Evolutionary conservation across 768 basidiomycete species (phyloP), one percentile per base, ranked within the genome.

Genomic region (Russula lepida): DNA sequence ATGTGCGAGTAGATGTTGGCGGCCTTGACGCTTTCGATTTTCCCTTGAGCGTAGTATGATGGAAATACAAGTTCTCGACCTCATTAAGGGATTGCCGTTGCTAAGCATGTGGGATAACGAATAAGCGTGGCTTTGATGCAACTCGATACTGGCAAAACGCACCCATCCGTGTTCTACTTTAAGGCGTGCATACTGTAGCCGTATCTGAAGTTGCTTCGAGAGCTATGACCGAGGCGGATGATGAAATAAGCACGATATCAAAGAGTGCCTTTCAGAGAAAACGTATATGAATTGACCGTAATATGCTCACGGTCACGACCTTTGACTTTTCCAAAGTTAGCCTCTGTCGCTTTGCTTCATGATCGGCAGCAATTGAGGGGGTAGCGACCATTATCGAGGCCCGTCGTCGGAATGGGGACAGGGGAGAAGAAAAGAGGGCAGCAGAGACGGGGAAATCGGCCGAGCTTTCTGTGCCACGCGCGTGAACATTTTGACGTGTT

Each of bases 101-200:
- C 86, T 88, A 68, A 51, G 37, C 56, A 59, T 44, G 48, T 58
- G 60, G 17, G 25, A 41, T 43, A 19, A 49, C 37, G 28, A 52
- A 25, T 60, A 28, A 62, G 48, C n/a, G 13, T n/a, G 17, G n/a
- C 11, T 33, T 30, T 13, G 48, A 56, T 57, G n/a, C 19, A 19
- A 7, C 21, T 35, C 13, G 41, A 35, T 53, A 12, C 12, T 15
- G 30, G 51, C 46, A 51, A n/a, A 46, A 75, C 83, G 48, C 71
- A 88, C 88, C 87, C 87, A 89, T 52, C 87, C 87, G 68, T 88
- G 79, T 63, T 89, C 85, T 51, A 89, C 87, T 68, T 89, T 89
- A 58, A 89, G 75, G 64, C 80, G 76, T 28, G 88, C 88, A 68
- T 89, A 89, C 67, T 85, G 87, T 11, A 89, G 75, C 28, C 88